Conservation (phyloP, 2,329 filamentous ascomycete genomes). For the Fusarium redolens region DNA sequence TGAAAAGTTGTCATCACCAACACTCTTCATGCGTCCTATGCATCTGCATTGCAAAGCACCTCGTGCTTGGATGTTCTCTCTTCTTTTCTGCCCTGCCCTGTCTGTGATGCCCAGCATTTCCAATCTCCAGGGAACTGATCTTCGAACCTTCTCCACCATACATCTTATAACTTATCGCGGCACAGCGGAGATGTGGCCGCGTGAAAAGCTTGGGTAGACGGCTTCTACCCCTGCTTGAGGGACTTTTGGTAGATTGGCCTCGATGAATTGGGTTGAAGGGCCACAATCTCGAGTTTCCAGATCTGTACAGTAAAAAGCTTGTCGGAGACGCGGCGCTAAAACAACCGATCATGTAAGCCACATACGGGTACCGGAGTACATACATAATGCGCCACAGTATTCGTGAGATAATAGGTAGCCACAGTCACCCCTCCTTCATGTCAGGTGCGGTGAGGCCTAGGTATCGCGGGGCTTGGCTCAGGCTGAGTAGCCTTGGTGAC, state of each 20-base stretch:
- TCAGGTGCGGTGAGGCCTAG: slow-evolving; percentile 19
- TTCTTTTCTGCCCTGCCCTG: background rate
- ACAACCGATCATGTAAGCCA: slow-evolving; percentile 3
- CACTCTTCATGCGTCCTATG: slow-evolving; percentile 27
- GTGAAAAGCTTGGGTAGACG: slow-evolving; percentile 18
- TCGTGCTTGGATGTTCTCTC: background rate
- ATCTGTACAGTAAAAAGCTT: background rate
- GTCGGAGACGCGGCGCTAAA: slow-evolving; percentile 7
- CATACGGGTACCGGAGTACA: background rate
- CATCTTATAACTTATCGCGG: slow-evolving; percentile 22
- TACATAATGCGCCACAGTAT: background rate
- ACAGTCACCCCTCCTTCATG: slow-evolving; percentile 18
- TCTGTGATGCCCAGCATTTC: slow-evolving; percentile 1
- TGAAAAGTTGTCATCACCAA: slow-evolving; percentile 37
- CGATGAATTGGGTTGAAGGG: slow-evolving; percentile 7
- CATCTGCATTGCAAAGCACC: slow-evolving; percentile 21
- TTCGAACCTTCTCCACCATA: slow-evolving; percentile 27
- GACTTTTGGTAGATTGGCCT: slow-evolving; percentile 30
- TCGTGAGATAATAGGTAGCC: background rate
- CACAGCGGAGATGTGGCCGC: slow-evolving; percentile 31
- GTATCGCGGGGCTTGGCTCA: slow-evolving; percentile 30
- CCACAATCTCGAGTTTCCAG: slow-evolving; percentile 12
- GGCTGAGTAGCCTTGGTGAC: slow-evolving; percentile 37
- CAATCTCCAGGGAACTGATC: slow-evolving; percentile 1
- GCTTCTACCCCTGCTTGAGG: slow-evolving; percentile 28